These are phyloP conservation scores for Suillus fuscotomentosus DNA, from an alignment of 768 basidiomycete species.

Conservation along the genomic window DNA sequence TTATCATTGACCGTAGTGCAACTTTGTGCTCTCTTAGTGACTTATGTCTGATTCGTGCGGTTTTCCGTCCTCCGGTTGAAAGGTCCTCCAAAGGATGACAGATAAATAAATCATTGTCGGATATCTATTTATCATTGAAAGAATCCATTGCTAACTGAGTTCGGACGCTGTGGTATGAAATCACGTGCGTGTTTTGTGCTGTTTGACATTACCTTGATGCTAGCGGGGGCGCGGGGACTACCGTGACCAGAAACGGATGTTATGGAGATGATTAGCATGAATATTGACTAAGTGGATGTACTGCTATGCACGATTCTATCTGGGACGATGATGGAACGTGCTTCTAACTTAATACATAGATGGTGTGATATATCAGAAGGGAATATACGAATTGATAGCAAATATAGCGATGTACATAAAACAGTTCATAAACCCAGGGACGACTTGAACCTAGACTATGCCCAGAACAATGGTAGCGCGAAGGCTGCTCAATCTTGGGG, in stretches of 20 bases:
- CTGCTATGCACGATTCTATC: not conserved
- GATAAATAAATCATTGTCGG: too few species aligned
- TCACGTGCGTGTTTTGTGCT: too few species aligned
- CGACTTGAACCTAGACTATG: slow-evolving; percentile 47
- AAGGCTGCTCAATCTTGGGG: slow-evolving; percentile 54
- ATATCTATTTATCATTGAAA: too few species aligned
- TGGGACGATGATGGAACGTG: not conserved
- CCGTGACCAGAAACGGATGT: not conserved
- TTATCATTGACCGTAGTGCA: too few species aligned
- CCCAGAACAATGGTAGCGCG: slow-evolving; percentile 80
- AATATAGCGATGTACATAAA: not conserved
- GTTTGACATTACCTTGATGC: not conserved
- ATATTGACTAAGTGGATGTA: not conserved
- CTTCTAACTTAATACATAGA: not conserved
- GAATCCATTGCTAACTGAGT: too few species aligned
- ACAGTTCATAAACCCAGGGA: not conserved
- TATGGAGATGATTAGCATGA: not conserved
- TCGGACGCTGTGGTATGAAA: too few species aligned
- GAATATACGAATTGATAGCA: not conserved
- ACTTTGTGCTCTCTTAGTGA: too few species aligned
- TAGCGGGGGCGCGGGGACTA: not conserved
- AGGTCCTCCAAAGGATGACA: too few species aligned
- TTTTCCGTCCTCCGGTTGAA: too few species aligned
- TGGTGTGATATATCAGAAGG: not conserved
- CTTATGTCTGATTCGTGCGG: too few species aligned